Percentiles rank a stretch among this genome's conserved stretches.
Evolutionary conservation across 2,329 filamentous ascomycete species (phyloP).

Genomic region (Aspergillus nomiae): DNA sequence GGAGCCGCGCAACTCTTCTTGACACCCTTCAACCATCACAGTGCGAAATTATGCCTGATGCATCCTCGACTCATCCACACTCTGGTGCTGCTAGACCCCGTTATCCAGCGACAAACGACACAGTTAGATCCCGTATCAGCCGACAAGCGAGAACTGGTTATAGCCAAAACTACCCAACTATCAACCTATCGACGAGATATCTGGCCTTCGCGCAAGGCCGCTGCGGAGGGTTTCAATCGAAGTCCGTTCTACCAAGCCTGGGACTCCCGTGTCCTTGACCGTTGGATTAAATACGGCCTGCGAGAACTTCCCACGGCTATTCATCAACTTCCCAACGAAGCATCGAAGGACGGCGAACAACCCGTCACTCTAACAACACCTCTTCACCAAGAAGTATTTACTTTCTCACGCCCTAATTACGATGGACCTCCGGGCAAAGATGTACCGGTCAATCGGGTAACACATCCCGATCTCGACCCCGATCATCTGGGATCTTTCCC

Average conservation of each 20-base stretch:
- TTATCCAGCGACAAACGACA: conserved; percentile 61
- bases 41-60: conserved; percentile 68
- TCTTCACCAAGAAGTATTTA: conserved; percentile 79
- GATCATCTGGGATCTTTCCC: conserved; percentile 33
- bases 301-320: conserved; percentile 68
- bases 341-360: conserved; percentile 28
- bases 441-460: conserved; percentile 42
- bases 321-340: conserved; percentile 30
- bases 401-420: conserved; percentile 51
- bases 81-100: conserved; percentile 80
- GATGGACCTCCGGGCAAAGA: conserved; percentile 59
- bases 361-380: conserved; percentile 73
- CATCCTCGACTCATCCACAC: conserved; percentile 79
- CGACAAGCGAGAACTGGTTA: conserved; percentile 23
- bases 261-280: conserved; percentile 77
- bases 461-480: conserved; percentile 49
- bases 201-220: conserved; percentile 76
- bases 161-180: conserved; percentile 47
- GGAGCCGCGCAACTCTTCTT: not conserved
- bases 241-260: conserved; percentile 78
- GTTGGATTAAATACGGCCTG: conserved; percentile 74
- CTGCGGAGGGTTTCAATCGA: conserved; percentile 65
- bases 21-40: conserved; percentile 21
- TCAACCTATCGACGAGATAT: conserved; percentile 74
- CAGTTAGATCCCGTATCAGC: conserved; percentile 31